phyloP scores from a whole-genome alignment of 306 rosid genomes.

The Dryas alaskensis region DNA sequence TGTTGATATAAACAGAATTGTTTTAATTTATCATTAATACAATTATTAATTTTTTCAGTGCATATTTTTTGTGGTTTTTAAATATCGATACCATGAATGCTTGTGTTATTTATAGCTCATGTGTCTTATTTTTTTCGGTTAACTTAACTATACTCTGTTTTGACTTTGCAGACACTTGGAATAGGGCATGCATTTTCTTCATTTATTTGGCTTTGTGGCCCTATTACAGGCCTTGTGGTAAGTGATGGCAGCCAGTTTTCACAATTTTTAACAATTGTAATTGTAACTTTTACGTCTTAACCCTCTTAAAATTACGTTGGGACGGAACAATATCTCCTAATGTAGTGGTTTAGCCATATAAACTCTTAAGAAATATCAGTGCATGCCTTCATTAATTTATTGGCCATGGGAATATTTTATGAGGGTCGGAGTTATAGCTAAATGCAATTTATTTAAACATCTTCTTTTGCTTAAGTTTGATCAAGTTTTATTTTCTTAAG shows the following conservation, averaged over 20 bases:
- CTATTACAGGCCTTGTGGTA: constrained; percentile 99
- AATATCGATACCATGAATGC: too few relatives aligned
- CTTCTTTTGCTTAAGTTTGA: neutral
- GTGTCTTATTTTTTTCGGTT: constrained; percentile 16
- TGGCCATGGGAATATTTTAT: neutral
- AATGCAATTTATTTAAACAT: neutral
- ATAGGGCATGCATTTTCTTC: constrained; percentile 97
- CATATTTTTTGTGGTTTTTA: neutral
- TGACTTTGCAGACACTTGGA: constrained; percentile 80
- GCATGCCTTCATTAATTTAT: neutral
- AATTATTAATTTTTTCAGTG: neutral
- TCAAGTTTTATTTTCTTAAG: constrained; percentile 29
- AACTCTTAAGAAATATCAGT: neutral
- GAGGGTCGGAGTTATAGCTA: neutral
- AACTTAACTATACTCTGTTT: constrained; percentile 25
- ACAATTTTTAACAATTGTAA: constrained; percentile 1
- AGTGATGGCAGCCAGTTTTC: constrained; percentile 27
- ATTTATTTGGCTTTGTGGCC: constrained; percentile 99
- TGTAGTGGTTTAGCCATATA: neutral
- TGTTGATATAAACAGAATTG: neutral
- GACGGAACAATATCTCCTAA: neutral
- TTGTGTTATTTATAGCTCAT: constrained; percentile 2
- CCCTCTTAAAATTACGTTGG: neutral
- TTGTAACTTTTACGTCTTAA: neutral
- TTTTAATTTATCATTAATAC: neutral